These are phyloP conservation scores for Jamesozyma rosinii DNA, from an alignment of 805 yeast species.

Conservation along the genomic window DNA sequence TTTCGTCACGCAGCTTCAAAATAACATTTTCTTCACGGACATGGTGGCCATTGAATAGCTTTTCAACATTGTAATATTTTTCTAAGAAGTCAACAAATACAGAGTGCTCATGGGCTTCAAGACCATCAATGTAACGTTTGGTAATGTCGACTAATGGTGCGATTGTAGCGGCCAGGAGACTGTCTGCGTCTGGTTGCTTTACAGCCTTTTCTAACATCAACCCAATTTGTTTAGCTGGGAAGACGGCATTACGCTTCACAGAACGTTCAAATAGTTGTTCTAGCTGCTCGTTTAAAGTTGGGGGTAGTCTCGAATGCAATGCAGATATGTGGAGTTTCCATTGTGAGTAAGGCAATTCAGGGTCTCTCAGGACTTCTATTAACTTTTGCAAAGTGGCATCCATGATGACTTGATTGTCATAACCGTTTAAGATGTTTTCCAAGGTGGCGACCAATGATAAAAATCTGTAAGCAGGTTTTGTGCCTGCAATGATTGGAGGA, in stretches of 20 bases:
- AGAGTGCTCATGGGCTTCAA: slow-evolving; percentile 72
- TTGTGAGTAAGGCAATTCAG: slow-evolving; percentile 83
- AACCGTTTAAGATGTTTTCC: slow-evolving; percentile 77
- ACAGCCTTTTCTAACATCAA: slow-evolving; percentile 59
- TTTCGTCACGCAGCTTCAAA: slow-evolving; percentile 76
- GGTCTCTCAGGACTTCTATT: slow-evolving; percentile 64
- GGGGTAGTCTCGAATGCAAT: slow-evolving; percentile 81
- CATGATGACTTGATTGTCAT: slow-evolving; percentile 92
- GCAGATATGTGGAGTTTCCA: slow-evolving; percentile 85
- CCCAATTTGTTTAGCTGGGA: slow-evolving; percentile 83
- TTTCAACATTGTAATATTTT: slow-evolving; percentile 71
- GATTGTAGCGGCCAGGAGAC: slow-evolving; percentile 47
- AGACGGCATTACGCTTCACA: slow-evolving; percentile 59
- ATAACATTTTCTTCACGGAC: slow-evolving; percentile 83
- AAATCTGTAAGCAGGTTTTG: slow-evolving; percentile 74
- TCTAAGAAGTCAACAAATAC: slow-evolving; percentile 62
- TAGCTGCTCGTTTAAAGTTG: slow-evolving; percentile 61
- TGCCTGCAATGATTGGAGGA: slow-evolving; percentile 70
- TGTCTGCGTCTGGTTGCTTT: slow-evolving; percentile 41
- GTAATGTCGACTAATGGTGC: slow-evolving; percentile 72
- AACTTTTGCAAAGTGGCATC: slow-evolving; percentile 67
- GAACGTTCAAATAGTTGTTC: slow-evolving; percentile 58
- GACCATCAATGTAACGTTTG: slow-evolving; percentile 59
- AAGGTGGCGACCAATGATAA: slow-evolving; percentile 49
- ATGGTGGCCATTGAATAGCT: slow-evolving; percentile 64